phyloP scores from a whole-genome alignment of 1,139 yeast species.

The Petasospora rhodanensis region DNA sequence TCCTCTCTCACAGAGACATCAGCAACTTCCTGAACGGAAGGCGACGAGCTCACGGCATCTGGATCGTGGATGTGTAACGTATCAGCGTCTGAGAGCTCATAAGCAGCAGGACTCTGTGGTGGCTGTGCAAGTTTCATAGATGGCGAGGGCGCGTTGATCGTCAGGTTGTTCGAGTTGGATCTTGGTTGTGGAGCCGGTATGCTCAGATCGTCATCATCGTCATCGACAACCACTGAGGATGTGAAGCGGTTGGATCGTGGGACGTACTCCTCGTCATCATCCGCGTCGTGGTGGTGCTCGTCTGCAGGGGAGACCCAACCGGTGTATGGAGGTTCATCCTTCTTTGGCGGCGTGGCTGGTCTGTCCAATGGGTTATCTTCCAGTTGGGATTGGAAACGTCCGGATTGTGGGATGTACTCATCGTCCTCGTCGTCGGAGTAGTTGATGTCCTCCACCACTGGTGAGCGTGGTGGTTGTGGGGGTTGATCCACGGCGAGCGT shows the following conservation, averaged over 20 bases:
- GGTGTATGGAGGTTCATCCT: too few species aligned
- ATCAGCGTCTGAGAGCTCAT: constrained; percentile 23
- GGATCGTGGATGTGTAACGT: constrained; percentile 22
- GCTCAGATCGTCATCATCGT: too few species aligned
- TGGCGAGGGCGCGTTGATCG: not conserved
- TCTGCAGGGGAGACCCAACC: too few species aligned
- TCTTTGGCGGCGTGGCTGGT: too few species aligned
- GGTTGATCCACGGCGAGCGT: too few species aligned
- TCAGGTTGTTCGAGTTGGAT: not conserved
- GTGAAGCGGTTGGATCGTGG: constrained; percentile 7
- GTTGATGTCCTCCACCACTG: constrained; percentile 6
- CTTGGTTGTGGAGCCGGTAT: too few species aligned
- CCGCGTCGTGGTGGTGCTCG: too few species aligned
- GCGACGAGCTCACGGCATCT: not conserved
- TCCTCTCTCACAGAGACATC: too few species aligned
- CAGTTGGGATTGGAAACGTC: not conserved
- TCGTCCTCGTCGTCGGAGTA: constrained; percentile 6
- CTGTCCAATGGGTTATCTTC: too few species aligned
- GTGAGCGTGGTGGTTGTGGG: too few species aligned
- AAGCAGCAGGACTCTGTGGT: not conserved
- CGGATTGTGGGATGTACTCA: not conserved
- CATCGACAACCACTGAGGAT: too few species aligned
- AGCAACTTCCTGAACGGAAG: too few species aligned
- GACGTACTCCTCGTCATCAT: constrained; percentile 9
- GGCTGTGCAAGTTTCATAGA: not conserved